Evolutionary conservation across 768 basidiomycete genomes (phyloP), one percentile per base, ranked within the genome.

Genomic region (Lanmaoa pseudosensibilis): DNA sequence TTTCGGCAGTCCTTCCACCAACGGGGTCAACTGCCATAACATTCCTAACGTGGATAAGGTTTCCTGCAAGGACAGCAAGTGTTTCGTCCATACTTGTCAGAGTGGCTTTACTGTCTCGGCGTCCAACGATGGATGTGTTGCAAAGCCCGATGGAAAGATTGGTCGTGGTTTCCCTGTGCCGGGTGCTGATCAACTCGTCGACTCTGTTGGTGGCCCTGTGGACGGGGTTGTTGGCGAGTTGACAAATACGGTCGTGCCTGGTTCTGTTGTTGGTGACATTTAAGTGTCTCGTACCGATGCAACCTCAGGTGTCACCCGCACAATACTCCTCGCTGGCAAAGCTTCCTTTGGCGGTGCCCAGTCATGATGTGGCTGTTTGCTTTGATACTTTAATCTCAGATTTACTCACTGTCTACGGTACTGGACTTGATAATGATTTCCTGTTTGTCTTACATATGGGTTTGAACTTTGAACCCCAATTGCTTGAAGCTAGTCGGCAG

Each of bases 21-120:
- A 5, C 2, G 75, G 74, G 5, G 61, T 66, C 16, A 69, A 77
- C 53, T 77, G 75, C 54, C 69, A 66, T 25, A 49, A 60, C 2
- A 67, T 77, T 46, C 60, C 68, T 5, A 46, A 69, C 37, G 69
- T 73, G 36, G 61, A 57, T 4, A 50, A 58, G 12, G 75, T 71
- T 8, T 50, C 65, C 12, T 77, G 75, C 62, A n/a, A 25, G 7
- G 48, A 53, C 4, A 56, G 65, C 39, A 32, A 32, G 16, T 77
- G 75, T 60, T 38, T 65, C 27, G 63, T 77, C 23, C 43, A 61
- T 16, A 49, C 51, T 13, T 75, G 74, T 61, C 58, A 52, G 38
- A 18, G 34, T 12, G 71, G 66, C 5, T 73, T 60, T 37, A 23
- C 34, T 4, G 45, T 58, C 16, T 51, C 61, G 30, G 9, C 40